Evolutionary conservation across 345 rosid species (phyloP).

Genomic region (Aethionema arabicum): DNA sequence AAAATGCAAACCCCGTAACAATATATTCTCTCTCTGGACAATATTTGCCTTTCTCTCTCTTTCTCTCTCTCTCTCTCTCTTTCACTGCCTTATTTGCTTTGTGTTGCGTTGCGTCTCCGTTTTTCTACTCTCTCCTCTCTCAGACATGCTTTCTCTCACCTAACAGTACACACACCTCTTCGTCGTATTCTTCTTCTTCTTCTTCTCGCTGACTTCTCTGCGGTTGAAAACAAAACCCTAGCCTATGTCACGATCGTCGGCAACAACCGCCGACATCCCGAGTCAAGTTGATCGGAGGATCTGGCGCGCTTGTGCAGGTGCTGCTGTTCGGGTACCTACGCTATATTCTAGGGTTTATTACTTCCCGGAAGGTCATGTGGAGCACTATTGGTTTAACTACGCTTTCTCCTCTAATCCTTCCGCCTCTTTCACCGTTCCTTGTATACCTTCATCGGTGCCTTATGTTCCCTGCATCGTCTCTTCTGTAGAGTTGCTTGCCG

Average conservation of each 20-base stretch:
- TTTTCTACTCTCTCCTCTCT: conserved; percentile 23
- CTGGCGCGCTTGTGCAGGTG: conserved; percentile 89
- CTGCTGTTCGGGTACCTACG: conserved; percentile 58
- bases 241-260: conserved; percentile 40
- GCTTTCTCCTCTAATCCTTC: too few species aligned
- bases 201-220: conserved; percentile 21
- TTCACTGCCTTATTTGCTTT: background rate
- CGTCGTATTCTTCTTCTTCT: conserved; percentile 7
- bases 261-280: conserved; percentile 26
- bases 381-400: conserved; percentile 43
- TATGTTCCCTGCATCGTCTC: conserved; percentile 50
- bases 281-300: conserved; percentile 54
- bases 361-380: conserved; percentile 85
- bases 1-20: conserved; percentile 25
- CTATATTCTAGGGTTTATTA: conserved; percentile 71
- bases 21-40: conserved; percentile 19
- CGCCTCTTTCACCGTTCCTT: conserved; percentile 24
- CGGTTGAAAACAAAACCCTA: conserved; percentile 29
- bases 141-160: conserved; percentile 20
- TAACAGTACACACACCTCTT: conserved; percentile 25
- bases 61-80: conserved; percentile 8
- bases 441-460: conserved; percentile 34
- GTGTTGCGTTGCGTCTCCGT: conserved; percentile 23
- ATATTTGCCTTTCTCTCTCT: conserved; percentile 8
- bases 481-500: conserved; percentile 56